Evolutionary conservation across 768 basidiomycete species (phyloP).

Genomic region (Boletellus emodensis): DNA sequence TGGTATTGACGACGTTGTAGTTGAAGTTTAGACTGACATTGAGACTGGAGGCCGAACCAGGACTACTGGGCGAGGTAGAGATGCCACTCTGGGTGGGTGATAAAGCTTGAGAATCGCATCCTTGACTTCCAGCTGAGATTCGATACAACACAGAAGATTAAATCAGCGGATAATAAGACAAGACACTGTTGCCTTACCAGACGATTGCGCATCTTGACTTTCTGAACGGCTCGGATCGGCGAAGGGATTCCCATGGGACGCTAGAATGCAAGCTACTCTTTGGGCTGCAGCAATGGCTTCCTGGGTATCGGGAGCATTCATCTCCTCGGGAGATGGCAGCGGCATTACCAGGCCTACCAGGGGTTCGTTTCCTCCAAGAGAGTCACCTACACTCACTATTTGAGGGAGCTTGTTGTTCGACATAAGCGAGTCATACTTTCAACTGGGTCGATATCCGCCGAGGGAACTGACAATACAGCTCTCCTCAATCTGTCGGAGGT

Average conservation of each 20-base stretch:
- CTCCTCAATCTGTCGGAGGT: constrained; percentile 7
- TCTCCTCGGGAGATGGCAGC: not conserved
- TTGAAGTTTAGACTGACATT: not conserved
- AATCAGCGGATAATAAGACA: not conserved
- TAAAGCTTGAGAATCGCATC: not conserved
- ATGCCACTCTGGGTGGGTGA: not conserved
- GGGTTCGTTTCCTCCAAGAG: not conserved
- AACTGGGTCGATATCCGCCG: not conserved
- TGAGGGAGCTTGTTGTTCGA: not conserved
- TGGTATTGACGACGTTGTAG: constrained; percentile 1
- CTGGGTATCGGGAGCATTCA: not conserved
- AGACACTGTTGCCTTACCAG: not conserved
- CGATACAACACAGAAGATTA: not conserved
- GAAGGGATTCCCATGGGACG: not conserved
- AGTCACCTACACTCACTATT: not conserved
- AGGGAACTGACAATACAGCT: not conserved
- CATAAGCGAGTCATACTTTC: not conserved
- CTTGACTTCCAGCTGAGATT: not conserved
- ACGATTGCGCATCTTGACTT: not conserved
- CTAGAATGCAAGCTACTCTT: not conserved
- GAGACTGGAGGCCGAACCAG: not conserved
- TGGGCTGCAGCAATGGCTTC: not conserved
- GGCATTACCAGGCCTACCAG: not conserved
- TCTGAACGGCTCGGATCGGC: not conserved
- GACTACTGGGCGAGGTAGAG: constrained; percentile 1